Base-by-base conservation (phyloP, 2,329 filamentous ascomycete genomes). In the Cytospora chrysosperma region DNA sequence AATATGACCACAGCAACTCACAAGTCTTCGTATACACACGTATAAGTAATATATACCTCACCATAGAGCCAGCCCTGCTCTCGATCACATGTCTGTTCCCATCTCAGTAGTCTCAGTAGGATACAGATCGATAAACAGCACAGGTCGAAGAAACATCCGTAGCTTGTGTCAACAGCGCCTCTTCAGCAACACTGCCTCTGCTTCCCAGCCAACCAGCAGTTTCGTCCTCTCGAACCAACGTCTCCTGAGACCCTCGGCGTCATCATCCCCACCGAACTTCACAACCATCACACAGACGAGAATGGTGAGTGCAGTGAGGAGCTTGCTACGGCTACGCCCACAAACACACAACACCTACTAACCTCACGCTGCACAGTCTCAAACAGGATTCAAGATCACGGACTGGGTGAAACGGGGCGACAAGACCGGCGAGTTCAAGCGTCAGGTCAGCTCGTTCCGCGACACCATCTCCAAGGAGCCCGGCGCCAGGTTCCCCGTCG, bases 391-490 rank as follows among this genome's bases (percentile, higher is more conserved):
- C 10, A 85, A 84, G 61, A 92, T 96, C 74, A 93, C 92, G 53
- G 86, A 94, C 72, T 97, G 92, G 92, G 92, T 95, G 59, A 82
- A 86, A 67, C 88, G 86, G 53, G 82, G 82, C 70, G 91, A 95
- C 79, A 90, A 87, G 73, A 85, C 86, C 21, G 94, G 94, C 76
- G 93, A 97, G 78, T 98, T 96, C 84, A 97, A 97, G 80, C 89
- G 94, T 67, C 91, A 93, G 75, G 82, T 84, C 67, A 95, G 91
- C 65, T 84, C 87, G 61, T 98, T 98, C 78, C 88, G 95, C 64
- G 86, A 90, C 75, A 91, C 81, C 76, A 90, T 97, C 75, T 92
- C 90, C 34, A 85, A 83, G 67, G 85, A 91, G 69, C 77, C 86
- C 1, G 88, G 85, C 50, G 89, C 91, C 6, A 78, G 88, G 75